phyloP scores from a whole-genome alignment of 345 rosid species.

The Salix suchowensis region DNA sequence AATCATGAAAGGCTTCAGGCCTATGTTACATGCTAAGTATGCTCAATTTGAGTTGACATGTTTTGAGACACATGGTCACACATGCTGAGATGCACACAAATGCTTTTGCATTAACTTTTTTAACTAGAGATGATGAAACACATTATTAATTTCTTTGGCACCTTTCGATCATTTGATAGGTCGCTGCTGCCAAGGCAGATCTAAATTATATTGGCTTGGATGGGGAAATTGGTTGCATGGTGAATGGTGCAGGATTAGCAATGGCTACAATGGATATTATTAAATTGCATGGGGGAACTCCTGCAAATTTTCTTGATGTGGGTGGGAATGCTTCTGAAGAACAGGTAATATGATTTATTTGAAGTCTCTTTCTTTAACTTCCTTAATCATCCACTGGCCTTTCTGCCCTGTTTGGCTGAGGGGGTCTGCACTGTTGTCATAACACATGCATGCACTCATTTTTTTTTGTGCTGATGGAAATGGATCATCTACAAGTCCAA shows the following conservation, averaged over 20 bases:
- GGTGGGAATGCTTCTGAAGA: slow-evolving; percentile 98
- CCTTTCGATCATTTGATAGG: slow-evolving; percentile 41
- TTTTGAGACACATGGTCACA: background rate
- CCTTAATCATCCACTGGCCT: background rate
- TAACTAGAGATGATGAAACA: background rate
- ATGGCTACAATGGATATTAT: slow-evolving; percentile 99
- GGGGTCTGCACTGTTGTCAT: background rate
- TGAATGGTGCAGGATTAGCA: slow-evolving; percentile 99
- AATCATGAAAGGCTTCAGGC: background rate
- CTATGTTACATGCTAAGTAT: background rate
- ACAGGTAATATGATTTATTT: slow-evolving; percentile 51
- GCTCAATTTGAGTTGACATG: background rate
- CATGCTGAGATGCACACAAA: background rate
- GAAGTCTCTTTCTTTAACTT: background rate
- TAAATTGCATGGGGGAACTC: slow-evolving; percentile 97
- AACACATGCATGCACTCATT: background rate
- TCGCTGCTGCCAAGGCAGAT: slow-evolving; percentile 92
- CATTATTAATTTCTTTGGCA: background rate
- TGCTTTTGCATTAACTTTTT: background rate
- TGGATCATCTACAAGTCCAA: background rate
- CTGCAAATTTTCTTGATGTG: slow-evolving; percentile 96
- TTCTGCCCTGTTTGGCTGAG: background rate
- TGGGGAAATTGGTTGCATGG: slow-evolving; percentile 99
- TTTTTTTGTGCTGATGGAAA: background rate
- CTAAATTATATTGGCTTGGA: slow-evolving; percentile 95